Base-by-base conservation (phyloP, 2,329 filamentous ascomycete genomes). In the Diaporthe vexans region DNA sequence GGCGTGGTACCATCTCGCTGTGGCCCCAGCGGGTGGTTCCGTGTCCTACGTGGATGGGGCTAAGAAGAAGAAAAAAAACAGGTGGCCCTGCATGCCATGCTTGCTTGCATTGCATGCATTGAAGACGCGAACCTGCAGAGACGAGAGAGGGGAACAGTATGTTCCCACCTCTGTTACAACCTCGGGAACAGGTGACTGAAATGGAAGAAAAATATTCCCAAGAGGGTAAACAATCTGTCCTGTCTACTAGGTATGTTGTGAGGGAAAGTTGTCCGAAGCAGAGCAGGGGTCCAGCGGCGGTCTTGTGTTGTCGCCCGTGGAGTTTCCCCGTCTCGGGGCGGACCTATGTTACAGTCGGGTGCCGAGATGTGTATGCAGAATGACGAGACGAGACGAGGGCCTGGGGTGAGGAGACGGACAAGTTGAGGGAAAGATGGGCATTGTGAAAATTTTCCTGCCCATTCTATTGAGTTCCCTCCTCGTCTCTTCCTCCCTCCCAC, bases 341-440 rank as follows among this genome's bases (percentile, higher is more conserved):
- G 63, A 68, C 63, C 63, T 54, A 68, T 40, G 63, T 68, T 68
- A 54, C 63, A 68, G 63, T 68, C 63, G 63, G 48, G 63, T 68
- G 63, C 63, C 63, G 48, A 68, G 40, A 29, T 63, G 59, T 17
- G 40, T 43, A 63, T 48, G 40, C 40, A 33, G 13, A 10, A 58
- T 58, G 13, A 17, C 48, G 26, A 54, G 48, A 68, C 48, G 63
- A 67, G 63, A 40, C 63, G 61, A 37, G 46, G 19, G 26, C n/a
- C n/a, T n/a, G n/a, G n/a, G n/a, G n/a, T n/a, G n/a, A n/a, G n/a
- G 15, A 21, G 24, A 43, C 21, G 3, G 43, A 35, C 6, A 24
- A 11, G 9, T 51, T 10, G 24, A 17, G 6, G 21, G 2, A n/a
- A 35, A 1, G 17, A 24, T 24, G 29, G 46, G 46, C 59, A 48